Evolutionary conservation across 352 stramenopile species (phyloP).

Genomic region (Globisporangium sylvaticum): DNA sequence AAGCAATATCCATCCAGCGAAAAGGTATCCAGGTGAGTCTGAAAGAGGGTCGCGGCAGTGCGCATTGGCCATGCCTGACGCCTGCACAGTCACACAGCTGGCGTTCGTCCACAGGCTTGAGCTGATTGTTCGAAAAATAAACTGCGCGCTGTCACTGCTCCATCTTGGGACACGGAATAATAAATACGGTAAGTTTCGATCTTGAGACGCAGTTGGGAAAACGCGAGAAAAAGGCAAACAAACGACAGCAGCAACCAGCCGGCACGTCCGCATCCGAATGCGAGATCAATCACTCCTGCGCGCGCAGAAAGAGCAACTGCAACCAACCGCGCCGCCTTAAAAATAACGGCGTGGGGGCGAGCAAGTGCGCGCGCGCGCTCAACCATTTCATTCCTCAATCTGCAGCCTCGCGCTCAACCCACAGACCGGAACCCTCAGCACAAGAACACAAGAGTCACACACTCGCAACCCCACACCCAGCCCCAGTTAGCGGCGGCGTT

Average conservation of each 20-base stretch:
- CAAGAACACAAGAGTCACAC: background rate
- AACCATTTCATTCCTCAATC: conserved; percentile 49
- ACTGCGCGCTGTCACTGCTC: background rate
- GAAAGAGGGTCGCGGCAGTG: background rate
- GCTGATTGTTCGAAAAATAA: background rate
- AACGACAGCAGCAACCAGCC: background rate
- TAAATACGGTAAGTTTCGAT: conserved; percentile 14
- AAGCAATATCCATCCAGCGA: conserved; percentile 3
- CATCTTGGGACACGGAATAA: background rate
- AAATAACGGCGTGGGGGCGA: conserved; percentile 26
- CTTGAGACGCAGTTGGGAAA: conserved; percentile 16
- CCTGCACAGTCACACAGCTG: background rate
- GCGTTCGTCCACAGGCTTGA: background rate
- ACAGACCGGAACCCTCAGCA: conserved; percentile 12
- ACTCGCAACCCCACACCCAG: background rate
- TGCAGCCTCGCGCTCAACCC: conserved; percentile 34
- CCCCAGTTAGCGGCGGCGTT: conserved; percentile 1
- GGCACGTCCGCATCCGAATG: background rate
- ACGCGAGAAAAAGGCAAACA: background rate
- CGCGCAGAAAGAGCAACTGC: conserved; percentile 12
- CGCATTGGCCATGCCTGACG: conserved; percentile 6
- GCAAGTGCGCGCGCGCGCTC: conserved; percentile 4
- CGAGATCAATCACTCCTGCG: conserved; percentile 8
- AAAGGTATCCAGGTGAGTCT: conserved; percentile 7
- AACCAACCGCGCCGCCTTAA: conserved; percentile 18